These are phyloP conservation scores for Saccharomyces pastorianus DNA, from an alignment of 1,139 yeast species.

Conservation along the genomic window DNA sequence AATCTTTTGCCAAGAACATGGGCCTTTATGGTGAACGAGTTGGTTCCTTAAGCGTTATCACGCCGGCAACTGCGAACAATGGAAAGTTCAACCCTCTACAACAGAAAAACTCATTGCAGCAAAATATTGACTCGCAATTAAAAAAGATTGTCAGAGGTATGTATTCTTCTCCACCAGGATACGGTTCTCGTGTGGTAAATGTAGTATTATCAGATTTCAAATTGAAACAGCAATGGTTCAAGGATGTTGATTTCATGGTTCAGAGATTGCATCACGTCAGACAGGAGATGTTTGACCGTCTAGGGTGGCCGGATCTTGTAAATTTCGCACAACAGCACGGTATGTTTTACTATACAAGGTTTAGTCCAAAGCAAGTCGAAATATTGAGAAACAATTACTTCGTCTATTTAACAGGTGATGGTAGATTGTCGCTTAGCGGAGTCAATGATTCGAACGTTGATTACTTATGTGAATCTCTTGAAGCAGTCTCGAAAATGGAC, in stretches of 20 bases:
- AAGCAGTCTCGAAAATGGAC: conserved; percentile 8
- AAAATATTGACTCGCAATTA: conserved; percentile 58
- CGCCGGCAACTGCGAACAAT: conserved; percentile 33
- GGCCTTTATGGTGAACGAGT: conserved; percentile 95
- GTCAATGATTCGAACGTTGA: conserved; percentile 72
- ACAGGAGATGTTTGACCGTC: conserved; percentile 40
- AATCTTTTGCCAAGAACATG: conserved; percentile 94
- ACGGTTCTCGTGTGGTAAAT: conserved; percentile 85
- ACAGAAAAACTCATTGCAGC: conserved; percentile 18
- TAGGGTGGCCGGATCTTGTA: conserved; percentile 80
- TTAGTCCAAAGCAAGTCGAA: conserved; percentile 60
- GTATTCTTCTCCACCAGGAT: conserved; percentile 90
- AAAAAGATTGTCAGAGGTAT: conserved; percentile 73
- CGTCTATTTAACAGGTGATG: conserved; percentile 79
- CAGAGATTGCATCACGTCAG: conserved; percentile 73
- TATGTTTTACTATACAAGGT: conserved; percentile 92
- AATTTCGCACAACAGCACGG: conserved; percentile 63
- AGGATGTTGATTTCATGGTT: conserved; percentile 70
- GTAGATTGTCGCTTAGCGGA: conserved; percentile 90
- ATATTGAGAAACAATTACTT: conserved; percentile 63
- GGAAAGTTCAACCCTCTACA: conserved; percentile 4
- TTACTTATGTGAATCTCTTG: conserved; percentile 34
- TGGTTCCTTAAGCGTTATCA: conserved; percentile 58
- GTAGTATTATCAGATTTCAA: conserved; percentile 55
- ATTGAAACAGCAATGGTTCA: conserved; percentile 65